Evolutionary conservation across 257 asterid genomes (phyloP).

Genomic region (Solanum sparsipilum): DNA sequence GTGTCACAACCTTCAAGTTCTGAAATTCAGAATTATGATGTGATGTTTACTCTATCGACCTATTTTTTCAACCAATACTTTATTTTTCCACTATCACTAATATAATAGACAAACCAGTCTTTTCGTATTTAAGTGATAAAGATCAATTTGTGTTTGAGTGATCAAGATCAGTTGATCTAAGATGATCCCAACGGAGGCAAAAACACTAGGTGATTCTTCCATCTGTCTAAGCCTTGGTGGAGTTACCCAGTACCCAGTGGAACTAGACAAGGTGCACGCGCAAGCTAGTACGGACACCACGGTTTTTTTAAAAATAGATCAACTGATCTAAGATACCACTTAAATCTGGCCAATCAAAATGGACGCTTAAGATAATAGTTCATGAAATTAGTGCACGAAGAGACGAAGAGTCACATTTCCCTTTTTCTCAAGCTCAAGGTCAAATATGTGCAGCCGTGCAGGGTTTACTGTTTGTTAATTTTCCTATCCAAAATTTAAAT

Average conservation of each 20-base stretch:
- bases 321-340: background rate
- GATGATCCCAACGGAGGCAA: background rate
- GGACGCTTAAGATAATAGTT: background rate
- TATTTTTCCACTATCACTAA: background rate
- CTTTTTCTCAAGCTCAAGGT: background rate
- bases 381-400: background rate
- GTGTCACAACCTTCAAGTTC: background rate
- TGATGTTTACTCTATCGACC: background rate
- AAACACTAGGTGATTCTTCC: background rate
- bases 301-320: background rate
- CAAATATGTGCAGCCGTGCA: background rate
- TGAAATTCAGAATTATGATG: background rate
- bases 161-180: background rate
- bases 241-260: background rate
- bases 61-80: background rate
- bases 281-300: background rate
- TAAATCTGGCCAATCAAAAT: background rate
- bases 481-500: background rate
- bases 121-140: background rate
- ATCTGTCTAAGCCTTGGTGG: background rate
- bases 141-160: background rate
- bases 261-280: background rate
- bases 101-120: background rate
- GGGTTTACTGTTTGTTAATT: background rate
- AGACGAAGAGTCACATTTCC: background rate